These are phyloP conservation scores for Cryptosporidium baileyi DNA, from an alignment of 169 alveolate species.

Conservation along the genomic window DNA sequence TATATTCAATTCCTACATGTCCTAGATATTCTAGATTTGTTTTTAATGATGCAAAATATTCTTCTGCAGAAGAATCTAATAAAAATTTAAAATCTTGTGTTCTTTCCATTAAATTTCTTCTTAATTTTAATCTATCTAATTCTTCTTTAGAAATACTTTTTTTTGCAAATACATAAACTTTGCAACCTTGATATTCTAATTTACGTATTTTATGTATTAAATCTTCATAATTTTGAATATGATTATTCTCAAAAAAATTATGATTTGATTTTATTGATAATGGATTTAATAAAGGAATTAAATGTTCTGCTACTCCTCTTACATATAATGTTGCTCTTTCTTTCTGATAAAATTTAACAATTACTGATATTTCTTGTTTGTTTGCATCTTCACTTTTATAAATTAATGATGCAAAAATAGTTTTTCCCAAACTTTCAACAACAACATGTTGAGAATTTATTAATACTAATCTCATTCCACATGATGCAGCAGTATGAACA, in stretches of 20 bases:
- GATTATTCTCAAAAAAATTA: background rate
- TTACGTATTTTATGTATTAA: background rate
- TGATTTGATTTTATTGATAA: background rate
- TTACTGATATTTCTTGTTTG: conserved; percentile 35
- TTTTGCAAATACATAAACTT: conserved; percentile 46
- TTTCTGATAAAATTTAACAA: conserved; percentile 36
- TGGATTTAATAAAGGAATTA: conserved; percentile 20
- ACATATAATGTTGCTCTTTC: conserved; percentile 5
- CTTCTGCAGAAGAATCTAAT: conserved; percentile 48
- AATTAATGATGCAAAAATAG: conserved; percentile 51
- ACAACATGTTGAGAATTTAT: conserved; percentile 44
- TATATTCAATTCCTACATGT: conserved; percentile 44
- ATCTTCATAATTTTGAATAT: conserved; percentile 10
- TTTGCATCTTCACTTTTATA: conserved; percentile 30
- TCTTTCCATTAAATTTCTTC: background rate
- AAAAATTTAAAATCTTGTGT: conserved; percentile 12
- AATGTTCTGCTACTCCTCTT: conserved; percentile 49
- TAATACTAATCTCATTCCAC: conserved; percentile 63
- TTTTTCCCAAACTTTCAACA: conserved; percentile 57
- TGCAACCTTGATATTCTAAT: conserved; percentile 46
- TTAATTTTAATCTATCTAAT: background rate
- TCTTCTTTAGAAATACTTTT: conserved; percentile 10
- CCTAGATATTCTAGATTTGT: conserved; percentile 41
- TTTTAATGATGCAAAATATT: conserved; percentile 4
- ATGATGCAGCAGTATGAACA: conserved; percentile 61